phyloP scores from a whole-genome alignment of 2,329 filamentous ascomycete genomes.

The Aureobasidium leucospermi region DNA sequence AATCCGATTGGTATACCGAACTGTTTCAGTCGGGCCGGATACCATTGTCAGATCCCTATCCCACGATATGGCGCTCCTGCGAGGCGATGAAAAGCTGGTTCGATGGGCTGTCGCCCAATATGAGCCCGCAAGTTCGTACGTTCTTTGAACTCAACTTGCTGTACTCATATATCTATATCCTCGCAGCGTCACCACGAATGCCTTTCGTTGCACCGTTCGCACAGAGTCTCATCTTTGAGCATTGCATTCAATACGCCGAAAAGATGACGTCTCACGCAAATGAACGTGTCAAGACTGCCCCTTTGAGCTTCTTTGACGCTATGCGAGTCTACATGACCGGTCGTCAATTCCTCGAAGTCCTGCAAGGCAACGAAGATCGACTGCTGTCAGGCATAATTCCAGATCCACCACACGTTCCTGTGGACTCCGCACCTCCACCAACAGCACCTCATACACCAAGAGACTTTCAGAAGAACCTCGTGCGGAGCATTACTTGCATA shows the following conservation, averaged over 20 bases:
- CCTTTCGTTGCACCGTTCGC: slow-evolving; percentile 69
- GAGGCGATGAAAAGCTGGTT: slow-evolving; percentile 75
- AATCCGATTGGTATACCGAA: slow-evolving; percentile 85
- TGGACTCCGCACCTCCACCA: slow-evolving; percentile 29
- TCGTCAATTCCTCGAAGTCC: slow-evolving; percentile 49
- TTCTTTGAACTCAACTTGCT: slow-evolving; percentile 82
- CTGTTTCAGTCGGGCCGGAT: slow-evolving; percentile 72
- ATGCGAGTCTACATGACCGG: slow-evolving; percentile 70
- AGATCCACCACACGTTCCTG: slow-evolving; percentile 33
- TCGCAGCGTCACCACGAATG: slow-evolving; percentile 70
- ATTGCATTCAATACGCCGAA: slow-evolving; percentile 73
- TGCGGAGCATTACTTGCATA: slow-evolving; percentile 39
- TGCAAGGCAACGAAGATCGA: slow-evolving; percentile 46
- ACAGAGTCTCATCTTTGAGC: slow-evolving; percentile 76
- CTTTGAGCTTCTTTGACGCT: slow-evolving; percentile 82
- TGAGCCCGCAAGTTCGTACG: slow-evolving; percentile 59
- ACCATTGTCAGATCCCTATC: slow-evolving; percentile 60
- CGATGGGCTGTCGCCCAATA: slow-evolving; percentile 60
- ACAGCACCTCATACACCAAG: slow-evolving; percentile 26
- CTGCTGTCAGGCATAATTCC: slow-evolving; percentile 34
- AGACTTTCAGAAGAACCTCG: slow-evolving; percentile 27
- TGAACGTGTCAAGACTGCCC: slow-evolving; percentile 52
- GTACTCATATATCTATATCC: slow-evolving; percentile 85
- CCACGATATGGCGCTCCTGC: slow-evolving; percentile 70
- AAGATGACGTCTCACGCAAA: slow-evolving; percentile 62